Evolutionary conservation across 2,329 filamentous ascomycete genomes (phyloP).

Genomic region (Dactylellina parvicollis): DNA sequence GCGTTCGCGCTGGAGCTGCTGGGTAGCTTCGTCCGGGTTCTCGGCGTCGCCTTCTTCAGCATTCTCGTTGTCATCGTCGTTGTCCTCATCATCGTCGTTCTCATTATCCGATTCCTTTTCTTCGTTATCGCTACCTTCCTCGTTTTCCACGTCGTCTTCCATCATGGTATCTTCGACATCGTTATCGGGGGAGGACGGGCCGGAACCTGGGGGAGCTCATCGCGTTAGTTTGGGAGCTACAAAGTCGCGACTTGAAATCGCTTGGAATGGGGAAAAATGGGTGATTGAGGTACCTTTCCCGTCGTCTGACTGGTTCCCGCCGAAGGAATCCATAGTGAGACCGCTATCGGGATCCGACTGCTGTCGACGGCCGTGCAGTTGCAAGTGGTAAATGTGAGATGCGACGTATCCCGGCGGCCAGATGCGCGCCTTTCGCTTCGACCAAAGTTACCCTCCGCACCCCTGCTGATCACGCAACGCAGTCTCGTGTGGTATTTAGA

Average conservation of each 20-base stretch:
- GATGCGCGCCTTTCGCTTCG: constrained; percentile 19
- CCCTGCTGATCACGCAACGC: constrained; percentile 25
- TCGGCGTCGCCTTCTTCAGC: constrained; percentile 64
- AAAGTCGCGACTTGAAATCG: background rate
- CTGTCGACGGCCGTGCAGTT: background rate
- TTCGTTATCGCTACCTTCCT: constrained; percentile 60
- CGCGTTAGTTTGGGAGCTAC: constrained; percentile 22
- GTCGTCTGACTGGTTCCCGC: constrained; percentile 51
- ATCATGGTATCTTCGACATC: constrained; percentile 70
- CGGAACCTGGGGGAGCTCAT: constrained; percentile 45
- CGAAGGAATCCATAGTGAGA: constrained; percentile 42
- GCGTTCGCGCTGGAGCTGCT: constrained; percentile 69
- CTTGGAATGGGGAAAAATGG: background rate
- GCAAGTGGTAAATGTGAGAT: background rate
- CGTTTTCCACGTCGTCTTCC: constrained; percentile 63
- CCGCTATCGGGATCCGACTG: constrained; percentile 3
- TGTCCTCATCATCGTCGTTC: constrained; percentile 61
- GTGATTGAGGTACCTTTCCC: constrained; percentile 49
- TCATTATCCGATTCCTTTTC: constrained; percentile 59
- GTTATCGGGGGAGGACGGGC: constrained; percentile 58
- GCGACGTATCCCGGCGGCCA: background rate
- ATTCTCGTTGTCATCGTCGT: constrained; percentile 61
- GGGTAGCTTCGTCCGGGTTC: constrained; percentile 70
- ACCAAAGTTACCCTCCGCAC: constrained; percentile 24
- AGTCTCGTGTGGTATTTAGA: no score